Conservation (phyloP, 352 stramenopile genomes). For the Phytophthora constricta region DNA sequence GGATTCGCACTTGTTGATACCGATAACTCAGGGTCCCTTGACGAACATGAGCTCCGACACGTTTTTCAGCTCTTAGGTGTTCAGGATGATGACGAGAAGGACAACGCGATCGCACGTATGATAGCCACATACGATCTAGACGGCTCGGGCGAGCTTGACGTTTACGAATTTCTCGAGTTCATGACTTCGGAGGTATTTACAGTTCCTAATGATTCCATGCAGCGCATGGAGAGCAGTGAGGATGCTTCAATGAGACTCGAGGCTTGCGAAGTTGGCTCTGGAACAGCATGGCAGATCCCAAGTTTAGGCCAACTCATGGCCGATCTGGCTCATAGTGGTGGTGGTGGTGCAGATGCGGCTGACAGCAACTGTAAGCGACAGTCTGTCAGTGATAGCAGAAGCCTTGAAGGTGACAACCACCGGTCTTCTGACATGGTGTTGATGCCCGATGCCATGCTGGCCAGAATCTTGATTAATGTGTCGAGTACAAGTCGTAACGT, state of each 20-base stretch:
- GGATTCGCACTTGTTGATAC: slow-evolving; percentile 69
- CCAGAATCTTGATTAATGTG: slow-evolving; percentile 49
- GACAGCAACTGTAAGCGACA: background rate
- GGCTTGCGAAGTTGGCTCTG: slow-evolving; percentile 26
- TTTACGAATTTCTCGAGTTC: slow-evolving; percentile 77
- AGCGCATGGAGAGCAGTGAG: background rate
- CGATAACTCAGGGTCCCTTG: slow-evolving; percentile 60
- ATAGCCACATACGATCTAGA: slow-evolving; percentile 72
- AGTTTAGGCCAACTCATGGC: slow-evolving; percentile 38
- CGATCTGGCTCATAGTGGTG: slow-evolving; percentile 40
- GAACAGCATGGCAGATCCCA: slow-evolving; percentile 52
- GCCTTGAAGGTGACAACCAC: slow-evolving; percentile 5
- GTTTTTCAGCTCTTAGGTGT: slow-evolving; percentile 65
- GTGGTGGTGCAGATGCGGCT: background rate
- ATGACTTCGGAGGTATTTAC: slow-evolving; percentile 63
- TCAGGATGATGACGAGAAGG: slow-evolving; percentile 37
- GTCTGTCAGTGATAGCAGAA: background rate
- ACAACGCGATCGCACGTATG: slow-evolving; percentile 49
- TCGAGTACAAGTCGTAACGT: slow-evolving; percentile 54
- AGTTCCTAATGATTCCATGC: slow-evolving; percentile 9
- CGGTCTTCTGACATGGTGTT: slow-evolving; percentile 6
- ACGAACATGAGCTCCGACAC: slow-evolving; percentile 52
- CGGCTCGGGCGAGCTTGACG: slow-evolving; percentile 75
- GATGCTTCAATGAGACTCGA: slow-evolving; percentile 16
- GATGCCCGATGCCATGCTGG: slow-evolving; percentile 47